Conservation (phyloP, 139 green algal species). For the Tetraselmis striata region DNA sequence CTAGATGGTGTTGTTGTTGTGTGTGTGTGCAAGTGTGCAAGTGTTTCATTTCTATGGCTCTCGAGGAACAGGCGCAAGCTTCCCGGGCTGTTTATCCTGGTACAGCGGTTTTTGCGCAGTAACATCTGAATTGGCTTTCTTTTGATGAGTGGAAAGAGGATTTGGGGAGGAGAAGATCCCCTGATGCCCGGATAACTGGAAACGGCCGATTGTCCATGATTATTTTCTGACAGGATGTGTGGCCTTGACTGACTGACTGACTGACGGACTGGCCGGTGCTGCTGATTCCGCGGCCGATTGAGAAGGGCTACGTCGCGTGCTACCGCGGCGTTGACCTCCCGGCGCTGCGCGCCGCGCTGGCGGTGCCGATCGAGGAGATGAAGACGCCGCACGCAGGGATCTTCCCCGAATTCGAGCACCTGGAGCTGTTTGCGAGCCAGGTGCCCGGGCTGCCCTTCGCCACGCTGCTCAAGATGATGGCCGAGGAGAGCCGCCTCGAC, state of each 20-base stretch:
- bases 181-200: too few species aligned
- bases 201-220: neutral
- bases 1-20: too few species aligned
- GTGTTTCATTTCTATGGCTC: too few species aligned
- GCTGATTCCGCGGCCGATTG: neutral
- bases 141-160: too few species aligned
- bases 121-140: too few species aligned
- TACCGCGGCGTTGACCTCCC: constrained; percentile 11
- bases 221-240: neutral
- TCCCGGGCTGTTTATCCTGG: too few species aligned
- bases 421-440: constrained; percentile 49
- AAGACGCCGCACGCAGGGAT: constrained; percentile 27
- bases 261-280: constrained; percentile 2
- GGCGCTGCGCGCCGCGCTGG: constrained; percentile 21
- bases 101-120: too few species aligned
- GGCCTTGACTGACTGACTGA: constrained; percentile 5
- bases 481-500: constrained; percentile 21
- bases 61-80: too few species aligned
- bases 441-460: constrained; percentile 11
- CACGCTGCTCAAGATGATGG: constrained; percentile 4
- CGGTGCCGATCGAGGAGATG: constrained; percentile 23
- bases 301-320: constrained; percentile 24
- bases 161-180: too few species aligned
- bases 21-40: too few species aligned
- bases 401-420: constrained; percentile 67